Conservation (phyloP, 2,329 filamentous ascomycete genomes). For the Fusarium nematophilum region DNA sequence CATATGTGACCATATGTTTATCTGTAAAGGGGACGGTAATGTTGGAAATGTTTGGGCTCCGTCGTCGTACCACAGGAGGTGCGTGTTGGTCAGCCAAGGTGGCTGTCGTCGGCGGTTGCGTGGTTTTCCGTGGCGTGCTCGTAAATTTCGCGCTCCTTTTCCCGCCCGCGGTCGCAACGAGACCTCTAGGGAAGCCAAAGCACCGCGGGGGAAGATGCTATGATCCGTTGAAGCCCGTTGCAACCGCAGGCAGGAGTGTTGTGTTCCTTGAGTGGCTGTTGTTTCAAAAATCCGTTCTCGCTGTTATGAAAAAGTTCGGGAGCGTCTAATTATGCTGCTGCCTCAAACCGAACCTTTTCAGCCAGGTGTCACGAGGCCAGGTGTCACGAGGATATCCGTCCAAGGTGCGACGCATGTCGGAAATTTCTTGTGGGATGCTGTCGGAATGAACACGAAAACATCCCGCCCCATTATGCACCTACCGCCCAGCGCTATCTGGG, state of each 20-base stretch:
- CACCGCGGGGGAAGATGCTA: constrained; percentile 2
- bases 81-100: constrained; percentile 2
- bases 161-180: background rate
- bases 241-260: constrained; percentile 5
- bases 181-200: background rate
- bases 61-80: constrained; percentile 2
- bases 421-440: too few species aligned
- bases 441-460: too few species aligned
- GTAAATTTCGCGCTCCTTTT: background rate
- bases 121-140: constrained; percentile 6
- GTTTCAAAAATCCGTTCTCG: constrained; percentile 12
- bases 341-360: too few species aligned
- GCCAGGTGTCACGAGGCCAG: too few species aligned
- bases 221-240: constrained; percentile 4
- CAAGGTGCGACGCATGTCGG: too few species aligned
- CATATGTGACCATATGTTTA: constrained; percentile 1
- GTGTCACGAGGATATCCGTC: too few species aligned
- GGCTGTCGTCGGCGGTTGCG: background rate
- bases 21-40: background rate
- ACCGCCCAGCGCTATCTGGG: too few species aligned
- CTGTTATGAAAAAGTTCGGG: too few species aligned
- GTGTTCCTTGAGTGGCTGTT: constrained; percentile 5
- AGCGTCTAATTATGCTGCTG: too few species aligned
- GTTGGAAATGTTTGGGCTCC: constrained; percentile 1
- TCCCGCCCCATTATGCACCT: too few species aligned